Percentiles rank a stretch among this genome's conserved stretches.
These are phyloP conservation scores for Ophiosphaerella narmari DNA, from an alignment of 2,329 filamentous ascomycete genomes.

Conservation along the genomic window DNA sequence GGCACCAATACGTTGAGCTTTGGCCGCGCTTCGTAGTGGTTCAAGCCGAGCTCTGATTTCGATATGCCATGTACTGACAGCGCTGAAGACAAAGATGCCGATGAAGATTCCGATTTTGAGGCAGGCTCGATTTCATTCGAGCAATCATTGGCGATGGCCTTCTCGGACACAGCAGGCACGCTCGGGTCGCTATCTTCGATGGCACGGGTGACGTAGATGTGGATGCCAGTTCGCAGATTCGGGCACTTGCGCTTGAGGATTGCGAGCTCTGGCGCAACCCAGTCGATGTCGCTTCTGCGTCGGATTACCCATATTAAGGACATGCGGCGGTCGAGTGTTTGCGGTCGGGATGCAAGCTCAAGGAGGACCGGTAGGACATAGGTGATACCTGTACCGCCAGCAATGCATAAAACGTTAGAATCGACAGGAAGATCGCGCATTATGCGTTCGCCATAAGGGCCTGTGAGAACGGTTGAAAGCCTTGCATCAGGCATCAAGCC, in stretches of 20 bases:
- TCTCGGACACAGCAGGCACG: slow-evolving; percentile 22
- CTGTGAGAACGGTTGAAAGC: slow-evolving; percentile 40
- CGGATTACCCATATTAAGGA: slow-evolving; percentile 44
- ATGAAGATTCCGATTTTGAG: slow-evolving; percentile 17
- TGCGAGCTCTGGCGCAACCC: slow-evolving; percentile 43
- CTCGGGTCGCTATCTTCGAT: slow-evolving; percentile 24
- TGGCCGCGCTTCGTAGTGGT: slow-evolving; percentile 32
- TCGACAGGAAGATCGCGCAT: slow-evolving; percentile 25
- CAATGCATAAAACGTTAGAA: slow-evolving; percentile 42
- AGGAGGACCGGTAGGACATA: slow-evolving; percentile 45
- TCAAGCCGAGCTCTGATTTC: slow-evolving; percentile 31
- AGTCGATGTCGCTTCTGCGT: slow-evolving; percentile 38
- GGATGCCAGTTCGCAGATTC: slow-evolving; percentile 32
- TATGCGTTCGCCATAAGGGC: slow-evolving; percentile 41
- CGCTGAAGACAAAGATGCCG: slow-evolving; percentile 27
- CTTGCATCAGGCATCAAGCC: slow-evolving; percentile 27
- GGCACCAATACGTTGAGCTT: slow-evolving; percentile 22
- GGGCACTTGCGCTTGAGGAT: slow-evolving; percentile 32
- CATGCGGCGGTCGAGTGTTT: slow-evolving; percentile 31
- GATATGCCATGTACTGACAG: slow-evolving; percentile 34
- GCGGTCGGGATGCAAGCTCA: slow-evolving; percentile 29
- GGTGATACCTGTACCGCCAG: slow-evolving; percentile 45
- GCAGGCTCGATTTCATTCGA: slow-evolving; percentile 29
- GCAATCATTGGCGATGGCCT: slow-evolving; percentile 19
- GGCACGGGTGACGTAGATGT: slow-evolving; percentile 41